Conservation (phyloP, 441 rosid genomes). For the Mallotus japonicus region DNA sequence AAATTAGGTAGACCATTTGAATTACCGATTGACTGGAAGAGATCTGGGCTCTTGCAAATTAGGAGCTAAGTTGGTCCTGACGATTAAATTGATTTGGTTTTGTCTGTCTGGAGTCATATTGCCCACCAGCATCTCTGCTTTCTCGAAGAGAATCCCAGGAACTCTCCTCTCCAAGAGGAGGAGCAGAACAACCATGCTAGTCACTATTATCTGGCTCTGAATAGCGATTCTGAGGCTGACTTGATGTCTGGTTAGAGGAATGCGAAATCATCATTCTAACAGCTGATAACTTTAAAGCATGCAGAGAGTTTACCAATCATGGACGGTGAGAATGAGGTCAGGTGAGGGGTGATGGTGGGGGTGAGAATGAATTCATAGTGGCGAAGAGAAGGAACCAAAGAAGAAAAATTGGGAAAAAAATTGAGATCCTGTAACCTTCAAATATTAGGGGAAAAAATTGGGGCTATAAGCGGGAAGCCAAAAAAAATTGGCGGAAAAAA, state of each 20-base stretch:
- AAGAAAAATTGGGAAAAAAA: no score
- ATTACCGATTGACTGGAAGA: constrained; percentile 59
- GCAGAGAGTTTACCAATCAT: not conserved
- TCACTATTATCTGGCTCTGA: constrained; percentile 87
- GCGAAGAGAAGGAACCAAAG: no score
- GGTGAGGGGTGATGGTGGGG: no score
- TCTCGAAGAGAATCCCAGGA: constrained; percentile 59
- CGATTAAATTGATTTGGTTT: constrained; percentile 54
- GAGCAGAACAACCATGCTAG: constrained; percentile 72
- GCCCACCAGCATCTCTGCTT: constrained; percentile 44
- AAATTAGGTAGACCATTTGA: constrained; percentile 1
- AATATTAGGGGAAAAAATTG: no score
- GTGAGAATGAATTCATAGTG: no score
- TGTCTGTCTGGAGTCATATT: constrained; percentile 43
- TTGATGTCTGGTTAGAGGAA: constrained; percentile 37
- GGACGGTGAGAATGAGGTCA: no score
- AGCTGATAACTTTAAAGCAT: not conserved
- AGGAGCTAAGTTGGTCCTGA: constrained; percentile 56
- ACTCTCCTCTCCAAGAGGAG: constrained; percentile 65
- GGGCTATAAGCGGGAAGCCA: no score
- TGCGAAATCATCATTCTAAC: not conserved
- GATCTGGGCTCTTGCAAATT: constrained; percentile 39
- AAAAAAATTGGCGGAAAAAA: no score
- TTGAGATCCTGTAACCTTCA: no score
- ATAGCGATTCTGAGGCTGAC: constrained; percentile 58